Evolutionary conservation across 2,329 filamentous ascomycete genomes (phyloP).

Genomic region (Aspergillus neotritici): DNA sequence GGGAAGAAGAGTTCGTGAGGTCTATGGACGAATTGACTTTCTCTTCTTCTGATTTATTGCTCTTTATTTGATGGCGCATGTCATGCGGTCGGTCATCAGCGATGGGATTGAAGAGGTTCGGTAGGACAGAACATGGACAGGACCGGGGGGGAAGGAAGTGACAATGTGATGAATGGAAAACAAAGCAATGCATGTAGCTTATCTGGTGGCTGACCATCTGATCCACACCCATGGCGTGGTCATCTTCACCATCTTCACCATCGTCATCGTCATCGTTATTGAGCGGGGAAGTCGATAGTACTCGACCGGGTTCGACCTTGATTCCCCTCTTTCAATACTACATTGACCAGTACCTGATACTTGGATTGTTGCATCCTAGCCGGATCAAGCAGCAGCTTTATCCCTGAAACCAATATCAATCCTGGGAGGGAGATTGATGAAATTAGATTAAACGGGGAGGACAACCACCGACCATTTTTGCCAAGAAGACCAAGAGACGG

Average conservation of each 20-base stretch:
- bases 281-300: no score
- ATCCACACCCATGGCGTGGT: conserved; percentile 1
- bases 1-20: conserved; percentile 23
- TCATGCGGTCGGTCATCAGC: neutral
- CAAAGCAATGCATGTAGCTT: neutral
- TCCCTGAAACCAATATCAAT: no score
- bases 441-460: conserved; percentile 1
- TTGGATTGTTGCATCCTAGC: no score
- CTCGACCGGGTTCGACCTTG: no score
- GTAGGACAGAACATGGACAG: no score
- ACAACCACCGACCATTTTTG: neutral
- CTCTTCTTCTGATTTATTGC: neutral
- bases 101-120: no score
- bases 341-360: no score
- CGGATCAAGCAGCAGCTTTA: no score
- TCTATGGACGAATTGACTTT: neutral
- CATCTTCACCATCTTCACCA: neutral
- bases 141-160: no score
- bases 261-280: no score
- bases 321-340: no score
- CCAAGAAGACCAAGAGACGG: conserved; percentile 1
- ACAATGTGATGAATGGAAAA: neutral
- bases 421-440: neutral
- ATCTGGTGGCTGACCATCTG: conserved; percentile 3
- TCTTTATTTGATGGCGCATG: no score